phyloP scores from a whole-genome alignment of 1,284 basidiomycete genomes.

The Trichosporon faecale region DNA sequence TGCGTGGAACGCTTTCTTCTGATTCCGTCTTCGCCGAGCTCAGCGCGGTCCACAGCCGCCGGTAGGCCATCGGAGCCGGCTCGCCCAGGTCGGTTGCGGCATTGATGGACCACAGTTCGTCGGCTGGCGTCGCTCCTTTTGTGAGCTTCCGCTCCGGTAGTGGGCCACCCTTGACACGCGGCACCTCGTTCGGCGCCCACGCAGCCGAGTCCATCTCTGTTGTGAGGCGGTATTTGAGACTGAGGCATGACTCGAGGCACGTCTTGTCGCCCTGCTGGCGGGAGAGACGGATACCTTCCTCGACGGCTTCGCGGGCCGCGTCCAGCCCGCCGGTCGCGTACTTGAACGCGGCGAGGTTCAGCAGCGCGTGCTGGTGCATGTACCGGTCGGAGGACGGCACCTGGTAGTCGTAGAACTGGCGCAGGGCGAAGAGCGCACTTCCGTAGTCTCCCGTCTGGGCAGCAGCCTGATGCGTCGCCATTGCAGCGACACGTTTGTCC shows the following conservation, averaged over 20 bases:
- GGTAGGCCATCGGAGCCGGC: slow-evolving; percentile 42
- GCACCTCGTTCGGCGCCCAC: slow-evolving; percentile 21
- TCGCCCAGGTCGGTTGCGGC: slow-evolving; percentile 49
- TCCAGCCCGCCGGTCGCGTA: slow-evolving; percentile 46
- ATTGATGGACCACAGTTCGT: slow-evolving; percentile 47
- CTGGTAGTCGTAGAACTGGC: slow-evolving; percentile 50
- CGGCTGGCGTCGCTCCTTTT: slow-evolving; percentile 33
- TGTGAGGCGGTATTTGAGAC: slow-evolving; percentile 31
- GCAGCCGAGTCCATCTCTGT: slow-evolving; percentile 25
- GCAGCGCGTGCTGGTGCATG: slow-evolving; percentile 48
- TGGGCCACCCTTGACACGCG: slow-evolving; percentile 26
- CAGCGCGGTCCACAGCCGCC: slow-evolving; percentile 38
- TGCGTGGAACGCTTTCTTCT: slow-evolving; percentile 17
- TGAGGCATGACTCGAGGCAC: slow-evolving; percentile 47
- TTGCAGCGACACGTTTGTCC: slow-evolving; percentile 4
- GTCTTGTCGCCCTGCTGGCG: slow-evolving; percentile 42
- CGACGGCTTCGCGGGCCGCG: slow-evolving; percentile 38
- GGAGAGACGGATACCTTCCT: slow-evolving; percentile 49
- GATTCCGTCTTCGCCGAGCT: slow-evolving; percentile 17
- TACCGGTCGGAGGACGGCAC: slow-evolving; percentile 36
- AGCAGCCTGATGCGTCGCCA: slow-evolving; percentile 34
- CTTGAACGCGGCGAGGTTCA: slow-evolving; percentile 50
- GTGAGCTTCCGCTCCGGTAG: slow-evolving; percentile 29
- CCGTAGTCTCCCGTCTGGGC: slow-evolving; percentile 43
- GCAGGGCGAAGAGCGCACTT: slow-evolving; percentile 36